Evolutionary conservation across 306 rosid species (phyloP), one percentile per base, ranked within the genome.

Genomic region (Quercus glauca): DNA sequence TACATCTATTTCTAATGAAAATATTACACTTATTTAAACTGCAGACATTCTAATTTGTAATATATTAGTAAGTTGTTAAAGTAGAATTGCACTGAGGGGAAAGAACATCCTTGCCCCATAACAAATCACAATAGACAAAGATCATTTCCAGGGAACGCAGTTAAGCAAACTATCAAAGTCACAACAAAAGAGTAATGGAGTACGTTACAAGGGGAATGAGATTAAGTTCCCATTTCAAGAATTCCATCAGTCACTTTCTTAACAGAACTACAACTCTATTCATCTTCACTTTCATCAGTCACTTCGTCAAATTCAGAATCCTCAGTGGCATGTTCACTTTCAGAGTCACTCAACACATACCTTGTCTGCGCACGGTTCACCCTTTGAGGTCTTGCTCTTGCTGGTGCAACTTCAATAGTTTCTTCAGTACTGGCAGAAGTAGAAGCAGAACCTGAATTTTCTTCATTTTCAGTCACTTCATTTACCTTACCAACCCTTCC

Each of bases 261-360:
- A 29, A 33, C 35, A 14, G 9, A 29, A 65, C 51, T 0, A 28
- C 73, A 41, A 31, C 28, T 69, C 85, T 55, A 85, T 6, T 81
- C 94, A 0, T 86, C 94, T 6, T 83, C 86, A 0, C 86, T 92
- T 4, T 84, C 85, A 37, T 45, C 53, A 11, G 53, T 45, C 53
- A 45, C 14, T 26, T 76, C 89, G 17, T 85, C 89, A n/a, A 80
- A 87, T 52, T 92, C 92, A 1, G 87, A 83, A 79, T 83, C 91
- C 15, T 75, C 94, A 64, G 78, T 35, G 2, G 73, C 89, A 49
- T 69, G 21, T 45, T 88, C 97, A 78, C 89, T 84, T 51, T 92
- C 98, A 0, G 93, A 75, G 14, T 94, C 98, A 73, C 98, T 94
- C 69, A 87, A 0, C 14, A 89, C 83, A 61, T 92, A 91, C 45